Evolutionary conservation across 73 alveolate species (phyloP).

Genomic region (Paramecium biaurelia): DNA sequence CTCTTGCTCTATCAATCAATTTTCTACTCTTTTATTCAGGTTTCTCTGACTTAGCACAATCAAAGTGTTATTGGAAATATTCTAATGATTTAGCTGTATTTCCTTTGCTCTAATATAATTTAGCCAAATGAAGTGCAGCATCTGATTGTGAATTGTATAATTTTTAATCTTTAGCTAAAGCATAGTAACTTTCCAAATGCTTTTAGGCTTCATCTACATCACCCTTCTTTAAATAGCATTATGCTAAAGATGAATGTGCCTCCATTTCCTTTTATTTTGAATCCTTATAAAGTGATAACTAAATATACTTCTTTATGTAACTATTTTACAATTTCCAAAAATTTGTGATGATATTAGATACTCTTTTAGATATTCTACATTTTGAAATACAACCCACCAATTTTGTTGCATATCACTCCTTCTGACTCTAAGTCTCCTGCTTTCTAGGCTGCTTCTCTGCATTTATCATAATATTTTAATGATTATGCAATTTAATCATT

Average conservation of each 20-base stretch:
- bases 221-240: constrained; percentile 54
- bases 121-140: constrained; percentile 63
- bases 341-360: constrained; percentile 47
- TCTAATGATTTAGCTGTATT: constrained; percentile 65
- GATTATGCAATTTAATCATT: constrained; percentile 37
- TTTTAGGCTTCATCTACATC: constrained; percentile 61
- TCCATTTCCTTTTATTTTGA: constrained; percentile 62
- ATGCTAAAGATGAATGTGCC: constrained; percentile 63
- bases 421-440: constrained; percentile 58
- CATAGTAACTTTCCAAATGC: constrained; percentile 55
- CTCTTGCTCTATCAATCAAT: constrained; percentile 63
- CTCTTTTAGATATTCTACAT: constrained; percentile 21
- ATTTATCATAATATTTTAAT: constrained; percentile 55
- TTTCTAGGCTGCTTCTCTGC: constrained; percentile 61
- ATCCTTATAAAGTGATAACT: neutral
- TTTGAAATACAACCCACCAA: constrained; percentile 53
- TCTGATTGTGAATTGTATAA: constrained; percentile 60
- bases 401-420: constrained; percentile 60
- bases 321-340: constrained; percentile 39
- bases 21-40: constrained; percentile 60
- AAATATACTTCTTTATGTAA: constrained; percentile 46
- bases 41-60: constrained; percentile 66
- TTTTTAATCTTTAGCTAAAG: constrained; percentile 51
- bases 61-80: constrained; percentile 57
- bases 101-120: constrained; percentile 52